These are phyloP conservation scores for Debaryomyces fabryi DNA, from an alignment of 1,139 yeast species.

Conservation along the genomic window DNA sequence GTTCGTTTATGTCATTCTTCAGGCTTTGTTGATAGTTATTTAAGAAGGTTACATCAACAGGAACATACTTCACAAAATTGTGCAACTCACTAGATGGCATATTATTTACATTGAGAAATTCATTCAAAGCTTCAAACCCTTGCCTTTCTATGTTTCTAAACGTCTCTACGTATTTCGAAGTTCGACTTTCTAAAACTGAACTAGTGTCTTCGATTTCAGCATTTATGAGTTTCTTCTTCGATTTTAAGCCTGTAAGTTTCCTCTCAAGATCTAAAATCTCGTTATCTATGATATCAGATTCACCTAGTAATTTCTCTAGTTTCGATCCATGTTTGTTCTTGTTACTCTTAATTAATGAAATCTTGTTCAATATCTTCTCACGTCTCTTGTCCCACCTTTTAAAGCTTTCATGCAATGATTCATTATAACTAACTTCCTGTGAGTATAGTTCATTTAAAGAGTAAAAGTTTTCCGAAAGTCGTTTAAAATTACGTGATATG, in stretches of 20 bases:
- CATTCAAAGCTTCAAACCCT: constrained; percentile 39
- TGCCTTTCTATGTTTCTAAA: constrained; percentile 42
- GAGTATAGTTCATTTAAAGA: constrained; percentile 54
- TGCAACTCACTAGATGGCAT: constrained; percentile 23
- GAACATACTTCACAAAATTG: constrained; percentile 22
- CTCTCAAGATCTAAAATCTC: constrained; percentile 48
- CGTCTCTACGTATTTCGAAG: constrained; percentile 46
- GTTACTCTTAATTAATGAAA: constrained; percentile 45
- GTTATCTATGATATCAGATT: constrained; percentile 35
- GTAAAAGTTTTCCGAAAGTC: constrained; percentile 45
- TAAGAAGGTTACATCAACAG: constrained; percentile 37
- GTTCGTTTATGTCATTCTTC: neutral
- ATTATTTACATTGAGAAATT: constrained; percentile 27
- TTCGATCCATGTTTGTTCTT: constrained; percentile 50
- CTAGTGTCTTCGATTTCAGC: constrained; percentile 53
- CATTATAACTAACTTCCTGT: constrained; percentile 37
- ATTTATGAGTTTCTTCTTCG: constrained; percentile 39
- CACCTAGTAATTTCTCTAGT: constrained; percentile 38
- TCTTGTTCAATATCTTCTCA: constrained; percentile 32
- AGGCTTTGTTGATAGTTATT: constrained; percentile 17
- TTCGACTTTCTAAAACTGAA: constrained; percentile 55
- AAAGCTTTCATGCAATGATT: constrained; percentile 36
- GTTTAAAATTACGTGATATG: constrained; percentile 31
- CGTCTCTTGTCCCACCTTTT: constrained; percentile 50
- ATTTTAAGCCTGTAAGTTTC: constrained; percentile 36